Conservation (phyloP, 257 asterid genomes). For the Solanum pimpinellifolium region DNA sequence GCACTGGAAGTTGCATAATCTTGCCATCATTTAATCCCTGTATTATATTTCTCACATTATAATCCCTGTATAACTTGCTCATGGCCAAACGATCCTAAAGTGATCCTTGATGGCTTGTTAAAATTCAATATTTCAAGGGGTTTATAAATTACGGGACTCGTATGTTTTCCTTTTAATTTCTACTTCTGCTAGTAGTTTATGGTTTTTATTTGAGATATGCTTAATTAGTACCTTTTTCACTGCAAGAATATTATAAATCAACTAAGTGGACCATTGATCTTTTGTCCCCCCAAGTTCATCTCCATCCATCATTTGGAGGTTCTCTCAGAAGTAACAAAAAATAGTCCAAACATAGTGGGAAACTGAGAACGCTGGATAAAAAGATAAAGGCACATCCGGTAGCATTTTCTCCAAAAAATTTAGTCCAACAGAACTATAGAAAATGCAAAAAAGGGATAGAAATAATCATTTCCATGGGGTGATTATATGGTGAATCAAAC, state of each 20-base stretch:
- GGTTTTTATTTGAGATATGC: neutral
- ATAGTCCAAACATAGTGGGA: neutral
- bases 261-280: neutral
- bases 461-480: neutral
- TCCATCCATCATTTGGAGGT: neutral
- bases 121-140: neutral
- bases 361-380: neutral
- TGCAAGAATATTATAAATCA: neutral
- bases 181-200: neutral
- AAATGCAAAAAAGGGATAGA: neutral
- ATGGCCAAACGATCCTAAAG: neutral
- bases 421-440: neutral
- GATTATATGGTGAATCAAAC: neutral
- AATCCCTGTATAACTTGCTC: neutral
- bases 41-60: neutral
- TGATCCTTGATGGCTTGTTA: neutral
- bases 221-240: neutral
- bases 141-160: neutral
- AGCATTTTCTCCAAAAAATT: neutral
- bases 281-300: neutral
- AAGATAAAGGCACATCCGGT: neutral
- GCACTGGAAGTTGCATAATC: neutral
- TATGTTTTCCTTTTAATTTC: neutral
- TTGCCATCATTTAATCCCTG: neutral
- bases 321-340: neutral